Evolutionary conservation across 805 yeast genomes (phyloP), one percentile per base, ranked within the genome.

Genomic region (Vanderwaltozyma polyspora): DNA sequence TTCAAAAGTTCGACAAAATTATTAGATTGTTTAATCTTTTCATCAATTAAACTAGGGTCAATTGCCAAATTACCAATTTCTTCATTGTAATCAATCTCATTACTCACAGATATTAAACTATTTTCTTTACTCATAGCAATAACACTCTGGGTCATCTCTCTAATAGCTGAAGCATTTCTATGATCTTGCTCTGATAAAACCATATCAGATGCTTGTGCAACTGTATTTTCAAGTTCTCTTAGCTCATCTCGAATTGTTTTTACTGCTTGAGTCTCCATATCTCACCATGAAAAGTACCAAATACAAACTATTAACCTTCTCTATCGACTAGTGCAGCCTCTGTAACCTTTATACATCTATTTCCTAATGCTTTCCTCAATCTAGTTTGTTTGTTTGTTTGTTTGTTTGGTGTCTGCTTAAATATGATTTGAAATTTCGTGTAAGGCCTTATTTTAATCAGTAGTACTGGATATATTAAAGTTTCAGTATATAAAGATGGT

Each of bases 131-230:
- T 31, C 31, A 52, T 34, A 15, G 46, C 43, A 5, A 34, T 29
- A 8, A 45, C 41, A 23, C 43, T 50, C 24, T 46, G 52, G 8
- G 45, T 41, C 12, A 49, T 40, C 29, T 50, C 55, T 10, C 42
- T 41, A 7, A 48, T 30, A 2, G 49, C 36, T 6, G 46, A 37
- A 6, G 23, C 25, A 18, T 40, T 29, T 29, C 43, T 40, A 21
- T 38, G 37, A 28, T 51, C 56, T 36, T 52, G 57, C 15, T 39
- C 40, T 16, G 25, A 30, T 19, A 51, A 30, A 12, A 40, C 39
- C 10, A 44, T 34, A 13, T 45, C 51, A 29, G 50, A 43, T 8
- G 31, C 32, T 19, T 29, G 33, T 1, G 51, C 36, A 2, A 44
- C 33, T 17, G 40, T 39, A 19, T 34, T 34, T 23, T 51, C 50